Conservation (phyloP, 2,329 filamentous ascomycete species). For the Madurella fahalii region DNA sequence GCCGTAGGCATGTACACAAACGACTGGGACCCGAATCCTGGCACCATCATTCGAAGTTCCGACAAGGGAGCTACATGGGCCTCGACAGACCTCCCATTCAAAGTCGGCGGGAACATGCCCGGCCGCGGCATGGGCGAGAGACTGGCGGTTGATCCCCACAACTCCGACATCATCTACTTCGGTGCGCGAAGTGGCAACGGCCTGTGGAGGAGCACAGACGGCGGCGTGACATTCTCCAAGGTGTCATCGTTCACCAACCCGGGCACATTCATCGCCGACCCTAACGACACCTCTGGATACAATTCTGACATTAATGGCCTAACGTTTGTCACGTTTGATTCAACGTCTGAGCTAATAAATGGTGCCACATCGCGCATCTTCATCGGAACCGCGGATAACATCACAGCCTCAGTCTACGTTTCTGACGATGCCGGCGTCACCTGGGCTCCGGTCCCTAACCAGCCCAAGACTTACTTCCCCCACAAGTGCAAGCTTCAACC, state of each 20-base stretch:
- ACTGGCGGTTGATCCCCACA: conserved; percentile 54
- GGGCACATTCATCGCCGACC: conserved; percentile 46
- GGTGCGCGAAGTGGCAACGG: conserved; percentile 56
- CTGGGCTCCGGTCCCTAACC: conserved; percentile 47
- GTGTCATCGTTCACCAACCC: conserved; percentile 49
- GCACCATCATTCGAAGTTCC: conserved; percentile 50
- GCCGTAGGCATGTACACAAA: conserved; percentile 57
- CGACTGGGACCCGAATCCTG: conserved; percentile 53
- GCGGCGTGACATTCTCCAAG: conserved; percentile 50
- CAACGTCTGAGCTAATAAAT: conserved; percentile 41
- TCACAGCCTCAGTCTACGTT: conserved; percentile 49
- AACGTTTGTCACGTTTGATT: conserved; percentile 52
- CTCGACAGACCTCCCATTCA: conserved; percentile 49
- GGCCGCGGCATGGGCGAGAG: conserved; percentile 57
- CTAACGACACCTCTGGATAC: conserved; percentile 42
- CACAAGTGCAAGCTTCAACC: conserved; percentile 52
- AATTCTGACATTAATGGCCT: conserved; percentile 46
- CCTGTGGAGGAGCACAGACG: conserved; percentile 55
- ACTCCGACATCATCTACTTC: conserved; percentile 54
- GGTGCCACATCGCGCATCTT: conserved; percentile 54
- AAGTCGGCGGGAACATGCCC: conserved; percentile 60
- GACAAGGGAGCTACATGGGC: conserved; percentile 52
- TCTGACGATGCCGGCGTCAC: conserved; percentile 50
- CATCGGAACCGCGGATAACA: conserved; percentile 51
- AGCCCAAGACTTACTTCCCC: conserved; percentile 49